Evolutionary conservation across 2,329 filamentous ascomycete genomes (phyloP).

Genomic region (Colletotrichum sansevieriae): DNA sequence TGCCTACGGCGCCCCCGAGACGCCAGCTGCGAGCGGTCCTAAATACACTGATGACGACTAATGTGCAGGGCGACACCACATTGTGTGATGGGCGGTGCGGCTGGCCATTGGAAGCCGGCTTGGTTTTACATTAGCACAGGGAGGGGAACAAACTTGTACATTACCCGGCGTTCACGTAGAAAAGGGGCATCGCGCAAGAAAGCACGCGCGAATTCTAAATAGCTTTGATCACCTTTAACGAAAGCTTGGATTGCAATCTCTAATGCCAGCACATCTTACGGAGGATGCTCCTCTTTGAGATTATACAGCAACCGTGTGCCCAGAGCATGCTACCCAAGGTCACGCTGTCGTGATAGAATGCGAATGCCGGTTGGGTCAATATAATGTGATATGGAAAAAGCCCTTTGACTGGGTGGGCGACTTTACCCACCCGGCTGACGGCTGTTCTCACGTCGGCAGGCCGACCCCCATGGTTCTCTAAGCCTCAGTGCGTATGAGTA

Average conservation of each 20-base stretch:
- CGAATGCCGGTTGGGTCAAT: background rate
- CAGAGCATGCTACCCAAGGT: background rate
- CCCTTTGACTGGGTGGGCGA: slow-evolving; percentile 16
- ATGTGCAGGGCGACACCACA: slow-evolving; percentile 19
- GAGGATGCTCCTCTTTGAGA: too few species aligned
- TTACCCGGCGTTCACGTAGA: slow-evolving; percentile 40
- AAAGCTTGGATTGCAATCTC: too few species aligned
- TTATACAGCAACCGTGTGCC: too few species aligned
- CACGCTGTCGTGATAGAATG: background rate
- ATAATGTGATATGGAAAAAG: background rate
- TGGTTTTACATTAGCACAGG: slow-evolving; percentile 20
- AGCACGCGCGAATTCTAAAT: slow-evolving; percentile 6
- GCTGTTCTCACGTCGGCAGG: slow-evolving; percentile 42
- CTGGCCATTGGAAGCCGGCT: slow-evolving; percentile 4
- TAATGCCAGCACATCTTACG: background rate
- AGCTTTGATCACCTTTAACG: background rate
- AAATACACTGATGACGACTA: slow-evolving; percentile 66
- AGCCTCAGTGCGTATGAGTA: background rate
- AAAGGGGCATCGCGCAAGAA: slow-evolving; percentile 8
- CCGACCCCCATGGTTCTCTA: background rate
- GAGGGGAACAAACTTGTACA: slow-evolving; percentile 29
- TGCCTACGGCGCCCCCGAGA: slow-evolving; percentile 70
- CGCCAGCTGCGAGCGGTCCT: slow-evolving; percentile 71
- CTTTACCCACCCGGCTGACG: slow-evolving; percentile 33
- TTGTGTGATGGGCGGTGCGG: background rate